Base-by-base conservation (phyloP, 129 eudicot genomes). In the Flaveria trinervia region DNA sequence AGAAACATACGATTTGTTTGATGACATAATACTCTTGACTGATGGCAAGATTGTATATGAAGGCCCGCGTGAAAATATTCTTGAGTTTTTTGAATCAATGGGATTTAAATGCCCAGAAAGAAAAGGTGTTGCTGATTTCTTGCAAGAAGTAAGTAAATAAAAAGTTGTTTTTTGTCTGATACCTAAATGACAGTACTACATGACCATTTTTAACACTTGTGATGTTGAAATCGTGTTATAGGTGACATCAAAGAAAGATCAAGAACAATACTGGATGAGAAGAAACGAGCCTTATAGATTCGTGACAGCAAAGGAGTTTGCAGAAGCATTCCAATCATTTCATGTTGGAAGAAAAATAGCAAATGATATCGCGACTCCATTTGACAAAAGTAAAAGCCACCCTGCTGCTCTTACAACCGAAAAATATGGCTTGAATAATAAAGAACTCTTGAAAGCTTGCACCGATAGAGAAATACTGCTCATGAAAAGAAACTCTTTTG, bases 221-320 rank as follows among this genome's bases (percentile, higher is more conserved):
- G 7, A 51, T 56, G 17, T 68, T 30, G 54, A 39, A 64, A 55
- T 57, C 11, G 18, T 26, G 60, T 75, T 78, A 44, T 39, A 89
- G 95, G 95, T 89, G 80, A 89, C 96, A 16, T 89, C 96, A 60
- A 89, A 84, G 85, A 89, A 83, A 83, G 96, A 89, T 83, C 96
- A 89, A 61, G 51, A 70, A 46, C 96, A 89, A 62, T 89, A 87
- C 51, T 89, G 96, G 96, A 71, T 64, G 20, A 44, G 71, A 41
- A 76, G 74, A 69, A 85, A 85, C 11, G 84, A 83, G 64, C 83
- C 92, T 9, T 87, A 89, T 45, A 74, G 85, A 44, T 89, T 84
- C 60, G 77, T 89, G 69, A 71, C 88, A 3, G 83, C 84, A 2
- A 81, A 76, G 23, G 96, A 87, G 68, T 89, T 89, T 73, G 83